Evolutionary conservation across 495 filamentous ascomycete genomes (phyloP).

Genomic region (Lasiosphaeria hispida): DNA sequence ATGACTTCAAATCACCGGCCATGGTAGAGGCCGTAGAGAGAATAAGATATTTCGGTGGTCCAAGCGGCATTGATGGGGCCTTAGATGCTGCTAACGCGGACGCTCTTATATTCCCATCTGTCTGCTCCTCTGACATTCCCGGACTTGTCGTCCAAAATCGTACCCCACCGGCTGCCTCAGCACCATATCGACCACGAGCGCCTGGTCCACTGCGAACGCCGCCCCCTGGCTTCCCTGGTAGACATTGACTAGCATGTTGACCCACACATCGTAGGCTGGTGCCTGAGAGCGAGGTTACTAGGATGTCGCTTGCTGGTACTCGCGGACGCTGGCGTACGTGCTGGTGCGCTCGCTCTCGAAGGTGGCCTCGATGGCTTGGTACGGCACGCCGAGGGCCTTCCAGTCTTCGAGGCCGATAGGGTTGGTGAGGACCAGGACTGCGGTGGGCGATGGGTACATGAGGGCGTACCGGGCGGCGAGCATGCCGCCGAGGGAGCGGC

Average conservation of each 20-base stretch:
- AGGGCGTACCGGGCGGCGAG: conserved; percentile 41
- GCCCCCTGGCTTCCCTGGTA: conserved; percentile 35
- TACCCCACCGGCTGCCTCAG: conserved; percentile 44
- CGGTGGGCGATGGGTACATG: conserved; percentile 37
- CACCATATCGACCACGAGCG: conserved; percentile 43
- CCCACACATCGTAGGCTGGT: conserved; percentile 42
- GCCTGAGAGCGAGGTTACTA: conserved; percentile 43
- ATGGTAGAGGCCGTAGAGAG: background rate
- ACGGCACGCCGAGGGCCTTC: conserved; percentile 43
- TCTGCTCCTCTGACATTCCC: background rate
- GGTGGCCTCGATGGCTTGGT: conserved; percentile 30
- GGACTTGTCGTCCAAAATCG: conserved; percentile 30
- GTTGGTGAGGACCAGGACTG: conserved; percentile 33
- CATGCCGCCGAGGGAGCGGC: conserved; percentile 50
- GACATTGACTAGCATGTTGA: conserved; percentile 44
- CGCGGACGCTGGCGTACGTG: conserved; percentile 37
- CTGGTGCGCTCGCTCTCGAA: conserved; percentile 29
- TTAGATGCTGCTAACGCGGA: background rate
- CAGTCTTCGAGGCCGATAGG: conserved; percentile 48
- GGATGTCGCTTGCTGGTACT: conserved; percentile 43
- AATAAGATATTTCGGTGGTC: background rate
- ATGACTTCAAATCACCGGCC: no score
- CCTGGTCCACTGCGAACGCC: conserved; percentile 36
- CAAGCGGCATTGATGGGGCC: background rate
- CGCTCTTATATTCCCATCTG: conserved; percentile 1